Percentiles rank a stretch among this genome's conserved stretches.
Conservation (phyloP, 176 grass and related monocot species). For the Musa troglodytarum region DNA sequence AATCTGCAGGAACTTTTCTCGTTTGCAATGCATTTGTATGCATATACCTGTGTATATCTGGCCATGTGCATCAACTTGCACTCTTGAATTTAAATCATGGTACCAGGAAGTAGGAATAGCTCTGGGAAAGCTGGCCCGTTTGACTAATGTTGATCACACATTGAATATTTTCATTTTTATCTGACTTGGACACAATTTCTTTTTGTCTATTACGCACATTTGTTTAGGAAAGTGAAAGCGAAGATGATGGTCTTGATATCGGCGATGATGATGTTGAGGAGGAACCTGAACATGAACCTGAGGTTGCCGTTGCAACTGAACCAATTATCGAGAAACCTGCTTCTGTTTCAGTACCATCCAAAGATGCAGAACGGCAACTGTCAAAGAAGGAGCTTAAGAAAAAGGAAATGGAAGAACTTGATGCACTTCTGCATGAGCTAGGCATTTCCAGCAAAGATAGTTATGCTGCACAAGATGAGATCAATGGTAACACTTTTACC, state of each 20-base stretch:
- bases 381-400: conserved; percentile 99
- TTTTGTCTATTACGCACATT: neutral
- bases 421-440: conserved; percentile 85
- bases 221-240: conserved; percentile 77
- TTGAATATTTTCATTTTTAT: neutral
- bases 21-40: too few species aligned
- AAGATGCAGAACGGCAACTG: conserved; percentile 88
- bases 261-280: conserved; percentile 55
- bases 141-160: too few species aligned
- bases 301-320: conserved; percentile 30
- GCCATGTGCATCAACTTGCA: too few species aligned
- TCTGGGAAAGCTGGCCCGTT: too few species aligned
- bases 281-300: conserved; percentile 54
- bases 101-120: too few species aligned
- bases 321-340: conserved; percentile 32
- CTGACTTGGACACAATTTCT: neutral
- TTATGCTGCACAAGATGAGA: conserved; percentile 35
- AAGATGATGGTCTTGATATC: conserved; percentile 71
- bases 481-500: conserved; percentile 8
- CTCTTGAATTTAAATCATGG: too few species aligned
- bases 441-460: conserved; percentile 52
- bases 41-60: too few species aligned
- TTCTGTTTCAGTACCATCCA: conserved; percentile 35
- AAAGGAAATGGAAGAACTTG: conserved; percentile 91
- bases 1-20: too few species aligned